These are phyloP conservation scores for Secale cereale DNA, from an alignment of 176 grass and related monocot genomes.

Conservation along the genomic window DNA sequence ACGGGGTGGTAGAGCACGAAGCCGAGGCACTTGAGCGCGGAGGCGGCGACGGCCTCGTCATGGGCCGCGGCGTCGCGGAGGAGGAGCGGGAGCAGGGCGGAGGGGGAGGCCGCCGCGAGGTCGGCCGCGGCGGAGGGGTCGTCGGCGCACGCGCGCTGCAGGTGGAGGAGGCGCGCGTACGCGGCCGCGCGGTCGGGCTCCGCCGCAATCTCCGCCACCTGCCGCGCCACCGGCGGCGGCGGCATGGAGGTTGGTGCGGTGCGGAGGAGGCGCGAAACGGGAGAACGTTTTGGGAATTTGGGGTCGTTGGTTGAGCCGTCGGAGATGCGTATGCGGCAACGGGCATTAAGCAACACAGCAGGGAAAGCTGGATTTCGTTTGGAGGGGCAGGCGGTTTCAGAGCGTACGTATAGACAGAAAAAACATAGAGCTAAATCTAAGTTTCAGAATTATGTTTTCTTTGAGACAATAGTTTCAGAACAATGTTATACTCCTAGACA, in stretches of 20 bases:
- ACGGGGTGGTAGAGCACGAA: constrained; percentile 79
- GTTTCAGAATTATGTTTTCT: too few species aligned
- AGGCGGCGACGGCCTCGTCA: constrained; percentile 37
- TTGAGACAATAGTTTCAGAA: too few species aligned
- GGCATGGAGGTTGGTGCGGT: neutral
- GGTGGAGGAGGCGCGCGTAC: constrained; percentile 51
- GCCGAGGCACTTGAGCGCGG: constrained; percentile 74
- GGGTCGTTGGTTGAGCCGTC: too few species aligned
- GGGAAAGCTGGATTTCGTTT: neutral
- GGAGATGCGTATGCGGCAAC: neutral
- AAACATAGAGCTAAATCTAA: too few species aligned
- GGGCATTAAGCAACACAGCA: neutral
- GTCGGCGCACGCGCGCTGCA: constrained; percentile 50
- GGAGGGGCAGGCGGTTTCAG: too few species aligned
- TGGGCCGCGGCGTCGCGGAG: constrained; percentile 32
- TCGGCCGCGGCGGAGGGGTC: constrained; percentile 47
- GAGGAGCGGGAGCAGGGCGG: too few species aligned
- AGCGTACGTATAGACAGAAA: too few species aligned
- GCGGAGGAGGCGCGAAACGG: constrained; percentile 14
- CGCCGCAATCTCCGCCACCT: constrained; percentile 45
- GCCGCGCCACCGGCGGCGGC: constrained; percentile 25
- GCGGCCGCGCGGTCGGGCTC: constrained; percentile 45
- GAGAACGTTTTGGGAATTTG: neutral
- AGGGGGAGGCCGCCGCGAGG: too few species aligned
- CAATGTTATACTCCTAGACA: too few species aligned